Percentiles rank a stretch among this genome's conserved stretches.
phyloP scores from a whole-genome alignment of 2,329 filamentous ascomycete genomes.

The Dothideomycetes sp. region DNA sequence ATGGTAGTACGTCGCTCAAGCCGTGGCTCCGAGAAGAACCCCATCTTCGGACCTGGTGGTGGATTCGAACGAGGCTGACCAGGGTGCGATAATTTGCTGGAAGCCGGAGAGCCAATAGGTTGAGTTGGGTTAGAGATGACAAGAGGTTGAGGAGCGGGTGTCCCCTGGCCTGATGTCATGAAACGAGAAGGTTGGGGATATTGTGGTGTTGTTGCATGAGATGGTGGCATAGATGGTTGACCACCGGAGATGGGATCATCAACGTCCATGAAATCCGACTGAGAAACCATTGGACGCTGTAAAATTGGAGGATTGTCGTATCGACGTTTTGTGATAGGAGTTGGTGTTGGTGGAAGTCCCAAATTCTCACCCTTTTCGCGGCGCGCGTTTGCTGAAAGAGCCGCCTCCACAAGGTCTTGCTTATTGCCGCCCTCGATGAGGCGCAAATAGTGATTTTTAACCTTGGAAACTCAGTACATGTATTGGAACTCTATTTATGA shows the following conservation, averaged over 20 bases:
- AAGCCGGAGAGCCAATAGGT: slow-evolving; percentile 14
- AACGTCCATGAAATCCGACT: slow-evolving; percentile 27
- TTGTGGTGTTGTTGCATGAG: slow-evolving; percentile 5
- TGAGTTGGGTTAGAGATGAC: slow-evolving; percentile 14
- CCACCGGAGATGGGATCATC: slow-evolving; percentile 20
- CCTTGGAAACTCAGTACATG: slow-evolving; percentile 13
- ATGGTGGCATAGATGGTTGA: slow-evolving; percentile 4
- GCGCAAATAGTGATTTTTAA: slow-evolving; percentile 39
- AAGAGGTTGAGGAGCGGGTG: slow-evolving; percentile 17
- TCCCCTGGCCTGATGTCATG: slow-evolving; percentile 19
- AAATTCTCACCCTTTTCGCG: slow-evolving; percentile 33
- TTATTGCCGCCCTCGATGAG: slow-evolving; percentile 31
- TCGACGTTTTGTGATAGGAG: slow-evolving; percentile 34
- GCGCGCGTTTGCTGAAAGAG: slow-evolving; percentile 29
- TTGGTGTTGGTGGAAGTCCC: slow-evolving; percentile 37
- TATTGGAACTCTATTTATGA: background rate
- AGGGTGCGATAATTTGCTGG: slow-evolving; percentile 14
- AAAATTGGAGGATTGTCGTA: slow-evolving; percentile 30
- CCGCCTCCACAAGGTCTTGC: slow-evolving; percentile 29
- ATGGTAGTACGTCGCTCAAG: slow-evolving; percentile 16
- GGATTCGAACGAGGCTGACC: slow-evolving; percentile 12
- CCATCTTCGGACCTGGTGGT: slow-evolving; percentile 18
- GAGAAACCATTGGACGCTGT: slow-evolving; percentile 33
- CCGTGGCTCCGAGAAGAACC: slow-evolving; percentile 20
- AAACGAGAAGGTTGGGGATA: slow-evolving; percentile 19